Evolutionary conservation across 2,329 filamentous ascomycete genomes (phyloP), one percentile per base, ranked within the genome.

Genomic region (Colletotrichum lupini): DNA sequence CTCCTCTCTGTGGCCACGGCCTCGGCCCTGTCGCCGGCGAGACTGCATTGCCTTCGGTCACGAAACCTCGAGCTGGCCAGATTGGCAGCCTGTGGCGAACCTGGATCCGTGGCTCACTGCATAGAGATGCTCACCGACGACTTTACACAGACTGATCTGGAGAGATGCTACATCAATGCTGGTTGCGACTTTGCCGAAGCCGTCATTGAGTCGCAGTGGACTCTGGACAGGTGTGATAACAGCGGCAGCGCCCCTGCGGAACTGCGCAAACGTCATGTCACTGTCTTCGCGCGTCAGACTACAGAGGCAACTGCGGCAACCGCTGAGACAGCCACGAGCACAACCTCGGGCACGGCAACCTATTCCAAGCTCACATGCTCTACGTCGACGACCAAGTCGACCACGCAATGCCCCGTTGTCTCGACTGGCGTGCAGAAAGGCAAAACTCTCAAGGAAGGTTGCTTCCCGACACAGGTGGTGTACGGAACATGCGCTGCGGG

Each of bases 41-140:
- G 68, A 65, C 76, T 76, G 63, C 80, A 83, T 76, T 88, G 87
- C 77, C 77, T 89, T 67, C 78, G 79, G 62, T 74, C 78, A 65
- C 79, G 83, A 75, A 81, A 83, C 74, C 67, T 75, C 28, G 80
- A 83, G 62, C 81, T 89, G 61, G 83, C 85, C 59, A 74, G 70
- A 19, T 78, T 80, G 52, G 81, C 86, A 16, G 80, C 81, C 66
- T 89, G 87, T 78, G 87, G 85, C 59, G 78, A 87, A 76, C 77
- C 78, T 69, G 80, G 79, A 68, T 80, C 83, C 52, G 81, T 89
- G 74, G 78, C 80, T 64, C 72, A 80, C 76, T 90, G 87, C 79
- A 80, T 90, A 62, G 73, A 77, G 11, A 74, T 77, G 42, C 80
- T 83, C 35, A 74, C 81, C 16, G 62, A 76, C 66, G 74, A 78